These are phyloP conservation scores for Lipomyces starkeyi DNA, from an alignment of 805 yeast genomes.

Conservation along the genomic window DNA sequence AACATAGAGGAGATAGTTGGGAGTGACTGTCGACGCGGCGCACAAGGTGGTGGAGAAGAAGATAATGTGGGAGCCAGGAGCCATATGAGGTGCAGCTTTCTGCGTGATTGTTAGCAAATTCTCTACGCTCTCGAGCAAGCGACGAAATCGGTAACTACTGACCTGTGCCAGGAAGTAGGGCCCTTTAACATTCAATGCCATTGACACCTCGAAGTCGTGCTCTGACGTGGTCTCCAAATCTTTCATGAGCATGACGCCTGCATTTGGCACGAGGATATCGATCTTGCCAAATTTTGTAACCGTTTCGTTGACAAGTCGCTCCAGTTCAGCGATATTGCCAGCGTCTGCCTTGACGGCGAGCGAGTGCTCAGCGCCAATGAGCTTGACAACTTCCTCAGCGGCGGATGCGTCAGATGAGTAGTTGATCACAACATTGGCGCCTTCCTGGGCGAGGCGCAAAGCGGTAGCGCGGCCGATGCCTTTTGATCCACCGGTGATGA, in stretches of 20 bases:
- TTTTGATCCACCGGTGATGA: conserved; percentile 61
- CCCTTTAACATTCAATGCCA: conserved; percentile 11
- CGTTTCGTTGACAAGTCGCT: conserved; percentile 39
- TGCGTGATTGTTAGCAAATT: background rate
- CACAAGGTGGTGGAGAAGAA: background rate
- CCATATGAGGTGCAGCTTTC: conserved; percentile 1
- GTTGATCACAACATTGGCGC: conserved; percentile 53
- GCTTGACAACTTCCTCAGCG: conserved; percentile 7
- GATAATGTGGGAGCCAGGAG: background rate
- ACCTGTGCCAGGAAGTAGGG: conserved; percentile 16
- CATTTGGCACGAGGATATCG: conserved; percentile 15
- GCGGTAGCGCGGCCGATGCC: conserved; percentile 71
- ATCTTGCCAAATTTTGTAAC: conserved; percentile 8
- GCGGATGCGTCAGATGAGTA: conserved; percentile 40
- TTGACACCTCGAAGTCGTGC: conserved; percentile 8
- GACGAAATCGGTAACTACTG: background rate
- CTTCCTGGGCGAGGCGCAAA: conserved; percentile 54
- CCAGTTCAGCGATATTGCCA: conserved; percentile 44
- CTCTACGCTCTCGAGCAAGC: background rate
- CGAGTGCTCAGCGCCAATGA: conserved; percentile 3
- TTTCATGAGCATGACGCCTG: conserved; percentile 6
- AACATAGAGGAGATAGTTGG: conserved; percentile 58
- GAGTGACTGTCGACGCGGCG: conserved; percentile 43
- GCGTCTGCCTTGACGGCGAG: conserved; percentile 39
- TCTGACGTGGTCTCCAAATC: conserved; percentile 6